Evolutionary conservation across 805 yeast genomes (phyloP), one percentile per base, ranked within the genome.

Genomic region (Starmera dryadoides): DNA sequence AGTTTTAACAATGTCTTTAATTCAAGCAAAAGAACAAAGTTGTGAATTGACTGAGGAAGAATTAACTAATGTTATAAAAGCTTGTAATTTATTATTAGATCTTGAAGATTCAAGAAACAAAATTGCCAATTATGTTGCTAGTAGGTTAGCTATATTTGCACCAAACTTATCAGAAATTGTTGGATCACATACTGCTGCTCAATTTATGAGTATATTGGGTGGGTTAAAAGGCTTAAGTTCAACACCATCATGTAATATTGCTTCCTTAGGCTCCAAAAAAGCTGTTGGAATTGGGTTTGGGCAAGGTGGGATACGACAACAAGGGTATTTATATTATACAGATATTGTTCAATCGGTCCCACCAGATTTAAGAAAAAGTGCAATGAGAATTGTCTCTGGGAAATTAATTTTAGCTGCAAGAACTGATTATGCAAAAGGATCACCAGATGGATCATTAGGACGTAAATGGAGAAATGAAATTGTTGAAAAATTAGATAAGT

Each of bases 381-480:
- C 88, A 7, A 67, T 86, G 66, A 64, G 96, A 41, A 80, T 87
- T 46, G 62, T 86, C 0, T 74, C 95, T 32, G 95, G 83, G 0
- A 91, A 89, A 53, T 64, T 86, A 1, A 70, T 85, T 0, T 62
- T 93, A 6, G 93, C 96, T 0, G 87, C 97, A 0, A 66, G 98
- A 43, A 68, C 91, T 4, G 98, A 91, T 53, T 62, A 73, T 15
- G 65, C 81, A 2, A 62, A 59, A 35, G 45, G 57, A 6, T 52
- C 63, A 16, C 49, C 58, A 0, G 71, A 71, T 42, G 85, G 83
- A 1, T 43, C 59, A 0, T 53, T 71, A 30, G 98, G 97, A 1
- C 21, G 31, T 3, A 67, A 68, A 42, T 81, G 83, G 75, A 60
- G 68, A 31, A 54, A 60, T 2, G 93, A 91, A 40, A 71, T 93